Evolutionary conservation across 2,329 filamentous ascomycete genomes (phyloP).

Genomic region (Aspergillus tubingensis): DNA sequence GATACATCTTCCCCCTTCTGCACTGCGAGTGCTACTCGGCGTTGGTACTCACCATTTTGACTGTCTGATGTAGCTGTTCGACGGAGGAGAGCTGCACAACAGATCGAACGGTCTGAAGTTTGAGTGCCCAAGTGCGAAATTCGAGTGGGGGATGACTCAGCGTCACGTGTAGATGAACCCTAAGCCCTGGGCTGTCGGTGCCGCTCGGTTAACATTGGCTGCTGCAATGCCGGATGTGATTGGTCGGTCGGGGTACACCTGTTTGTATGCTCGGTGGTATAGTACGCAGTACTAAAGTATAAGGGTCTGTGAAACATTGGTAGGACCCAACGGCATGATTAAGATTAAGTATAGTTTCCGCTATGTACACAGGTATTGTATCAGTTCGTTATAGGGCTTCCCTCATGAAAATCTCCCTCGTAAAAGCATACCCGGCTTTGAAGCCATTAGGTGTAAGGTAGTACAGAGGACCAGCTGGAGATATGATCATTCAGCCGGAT

Average conservation of each 20-base stretch:
- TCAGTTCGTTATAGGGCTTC: too few species aligned
- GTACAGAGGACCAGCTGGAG: too few species aligned
- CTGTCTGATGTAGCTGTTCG: conserved; percentile 40
- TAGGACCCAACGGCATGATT: neutral
- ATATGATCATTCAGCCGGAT: too few species aligned
- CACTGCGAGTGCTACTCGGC: neutral
- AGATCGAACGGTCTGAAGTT: conserved; percentile 25
- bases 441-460: neutral
- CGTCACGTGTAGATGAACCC: conserved; percentile 25
- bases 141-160: conserved; percentile 43
- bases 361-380: neutral
- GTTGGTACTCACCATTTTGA: conserved; percentile 40
- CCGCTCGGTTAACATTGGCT: conserved; percentile 23
- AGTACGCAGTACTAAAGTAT: too few species aligned
- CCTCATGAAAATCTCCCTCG: too few species aligned
- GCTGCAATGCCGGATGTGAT: conserved; percentile 1
- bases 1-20: neutral
- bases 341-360: neutral
- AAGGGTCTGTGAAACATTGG: too few species aligned
- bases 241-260: conserved; percentile 3
- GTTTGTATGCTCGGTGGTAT: too few species aligned
- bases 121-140: conserved; percentile 37
- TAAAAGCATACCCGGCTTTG: neutral
- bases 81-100: conserved; percentile 32
- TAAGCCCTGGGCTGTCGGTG: conserved; percentile 34